Base-by-base conservation (phyloP, 108 stramenopile genomes). In the Parmales sp. region DNA sequence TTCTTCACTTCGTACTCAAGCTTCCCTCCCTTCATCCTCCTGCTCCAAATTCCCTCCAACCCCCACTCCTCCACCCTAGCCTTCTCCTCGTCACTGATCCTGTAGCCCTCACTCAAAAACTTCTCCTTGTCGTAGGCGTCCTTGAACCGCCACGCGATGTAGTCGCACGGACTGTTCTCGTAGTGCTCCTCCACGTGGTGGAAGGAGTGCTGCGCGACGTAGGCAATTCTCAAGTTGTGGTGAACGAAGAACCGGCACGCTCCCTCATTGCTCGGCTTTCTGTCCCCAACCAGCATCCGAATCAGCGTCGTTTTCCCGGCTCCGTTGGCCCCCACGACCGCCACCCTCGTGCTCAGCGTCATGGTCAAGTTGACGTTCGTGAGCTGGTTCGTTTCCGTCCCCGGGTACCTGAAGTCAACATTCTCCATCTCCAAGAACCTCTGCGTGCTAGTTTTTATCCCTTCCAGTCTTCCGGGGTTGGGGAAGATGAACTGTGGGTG, bases 111-210 rank as follows among this genome's bases (percentile, higher is more conserved):
- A 49, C 79, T 85, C 38, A 89, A 84, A 49, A 90, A 76, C 66
- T 93, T 90, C 74, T 93, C 92, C 67, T 80, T 86, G 45, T 93
- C 92, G 65, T 76, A 90, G 9, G 85, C 90, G 72, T 90, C 88
- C 81, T 87, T 91, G 82, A 94, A 97, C 64, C 95, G 87, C 95
- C 95, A 97, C 78, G 92, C 91, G 69, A 97, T 88, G 87, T 97
- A 97, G 25, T 90, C 72, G 9, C 79, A 89, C n/a, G 95, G 95
- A 64, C 79, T 78, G 37, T 89, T 77, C 28, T 94, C 89, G 68
- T 93, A 82, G 74, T 97, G 95, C 72, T 89, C 76, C 76, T 97
- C 95, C 16, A 97, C 89, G 81, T 97, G 95, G 67, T 85, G 84
- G 70, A 97, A 93, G 44, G 91, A 87, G 72, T 97, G 95, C 84